phyloP scores from a whole-genome alignment of 129 eudicot genomes.

The Flaveria bidentis region DNA sequence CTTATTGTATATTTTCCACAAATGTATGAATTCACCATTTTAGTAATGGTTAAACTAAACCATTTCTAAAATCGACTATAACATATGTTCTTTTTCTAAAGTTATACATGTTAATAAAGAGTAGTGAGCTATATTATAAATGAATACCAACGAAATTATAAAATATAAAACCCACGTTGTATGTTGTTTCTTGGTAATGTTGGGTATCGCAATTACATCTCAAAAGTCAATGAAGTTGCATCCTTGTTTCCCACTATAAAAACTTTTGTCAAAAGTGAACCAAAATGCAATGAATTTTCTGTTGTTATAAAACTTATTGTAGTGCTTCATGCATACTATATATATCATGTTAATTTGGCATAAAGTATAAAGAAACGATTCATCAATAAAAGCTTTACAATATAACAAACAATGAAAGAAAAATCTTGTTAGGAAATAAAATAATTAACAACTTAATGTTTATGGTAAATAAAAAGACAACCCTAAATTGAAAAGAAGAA shows the following conservation, averaged over 20 bases:
- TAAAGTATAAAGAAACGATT: too few relatives aligned
- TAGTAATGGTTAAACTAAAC: not conserved
- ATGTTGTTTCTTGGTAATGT: constrained; percentile 11
- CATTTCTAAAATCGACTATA: not conserved
- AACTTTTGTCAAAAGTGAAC: not conserved
- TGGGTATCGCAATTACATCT: constrained; percentile 42
- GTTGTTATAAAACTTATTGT: not conserved
- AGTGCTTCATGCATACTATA: not conserved
- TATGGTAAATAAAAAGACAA: too few relatives aligned
- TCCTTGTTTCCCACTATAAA: constrained; percentile 34
- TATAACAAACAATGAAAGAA: not conserved
- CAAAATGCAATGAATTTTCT: constrained; percentile 4
- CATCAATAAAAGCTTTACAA: too few relatives aligned
- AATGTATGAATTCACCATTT: too few relatives aligned
- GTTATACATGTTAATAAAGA: not conserved
- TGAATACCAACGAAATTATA: not conserved
- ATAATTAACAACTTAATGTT: too few relatives aligned
- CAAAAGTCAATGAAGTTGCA: constrained; percentile 35
- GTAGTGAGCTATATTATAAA: not conserved
- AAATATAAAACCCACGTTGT: not conserved
- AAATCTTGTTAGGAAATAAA: not conserved
- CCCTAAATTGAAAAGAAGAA: too few relatives aligned
- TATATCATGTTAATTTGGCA: not conserved
- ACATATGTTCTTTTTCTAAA: not conserved
- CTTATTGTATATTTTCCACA: too few relatives aligned